Conservation (phyloP, 2,329 filamentous ascomycete species). For the Helminthosporium solani region DNA sequence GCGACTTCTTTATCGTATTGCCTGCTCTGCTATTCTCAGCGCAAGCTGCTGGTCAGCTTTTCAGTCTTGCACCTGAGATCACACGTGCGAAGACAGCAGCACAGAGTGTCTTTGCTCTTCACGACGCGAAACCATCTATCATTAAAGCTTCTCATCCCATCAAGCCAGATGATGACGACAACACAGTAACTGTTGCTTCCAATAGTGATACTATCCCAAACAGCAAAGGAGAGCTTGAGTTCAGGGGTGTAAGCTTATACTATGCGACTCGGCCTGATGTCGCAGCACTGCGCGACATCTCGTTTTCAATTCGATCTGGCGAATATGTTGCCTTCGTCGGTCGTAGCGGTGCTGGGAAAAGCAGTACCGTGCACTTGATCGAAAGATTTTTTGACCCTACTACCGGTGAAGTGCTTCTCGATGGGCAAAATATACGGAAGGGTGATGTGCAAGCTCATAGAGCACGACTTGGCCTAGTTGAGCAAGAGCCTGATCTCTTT, state of each 20-base stretch:
- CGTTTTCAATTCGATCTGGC: slow-evolving; percentile 41
- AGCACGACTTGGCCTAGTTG: slow-evolving; percentile 45
- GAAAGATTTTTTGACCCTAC: slow-evolving; percentile 50
- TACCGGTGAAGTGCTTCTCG: slow-evolving; percentile 42
- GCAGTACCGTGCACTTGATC: slow-evolving; percentile 48
- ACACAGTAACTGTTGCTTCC: background rate
- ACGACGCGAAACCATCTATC: slow-evolving; percentile 45
- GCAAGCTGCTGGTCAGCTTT: slow-evolving; percentile 49
- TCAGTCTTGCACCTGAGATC: slow-evolving; percentile 49
- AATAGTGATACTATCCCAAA: background rate
- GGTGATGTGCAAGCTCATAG: slow-evolving; percentile 41
- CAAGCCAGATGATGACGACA: background rate
- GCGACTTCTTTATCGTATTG: slow-evolving; percentile 49
- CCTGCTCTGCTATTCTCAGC: slow-evolving; percentile 50
- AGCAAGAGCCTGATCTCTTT: slow-evolving; percentile 50
- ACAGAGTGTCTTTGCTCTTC: slow-evolving; percentile 46
- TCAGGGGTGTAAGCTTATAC: slow-evolving; percentile 34
- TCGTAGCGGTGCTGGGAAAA: slow-evolving; percentile 49
- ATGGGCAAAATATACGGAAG: slow-evolving; percentile 45
- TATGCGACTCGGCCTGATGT: slow-evolving; percentile 35
- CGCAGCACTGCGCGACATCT: slow-evolving; percentile 41
- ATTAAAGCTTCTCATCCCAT: slow-evolving; percentile 13
- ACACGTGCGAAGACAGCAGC: slow-evolving; percentile 48
- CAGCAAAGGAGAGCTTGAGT: slow-evolving; percentile 32
- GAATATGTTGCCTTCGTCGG: slow-evolving; percentile 47